phyloP scores from a whole-genome alignment of 768 basidiomycete species.

The button mushroom (Agaricus bisporus) region DNA sequence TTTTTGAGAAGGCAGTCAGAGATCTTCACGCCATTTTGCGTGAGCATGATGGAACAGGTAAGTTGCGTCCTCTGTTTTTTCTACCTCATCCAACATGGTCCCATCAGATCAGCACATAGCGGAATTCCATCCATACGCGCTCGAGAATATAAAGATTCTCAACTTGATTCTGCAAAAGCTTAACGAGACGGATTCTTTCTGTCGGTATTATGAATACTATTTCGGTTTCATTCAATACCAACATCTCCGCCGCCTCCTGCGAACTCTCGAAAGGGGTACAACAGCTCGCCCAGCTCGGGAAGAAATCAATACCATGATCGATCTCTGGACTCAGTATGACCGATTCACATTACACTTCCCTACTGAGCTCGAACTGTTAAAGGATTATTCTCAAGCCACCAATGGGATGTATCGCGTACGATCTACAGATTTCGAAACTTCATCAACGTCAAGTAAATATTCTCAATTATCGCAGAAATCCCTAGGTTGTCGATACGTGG shows the following conservation, averaged over 20 bases:
- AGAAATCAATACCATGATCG: not conserved
- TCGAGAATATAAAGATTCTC: constrained; percentile 3
- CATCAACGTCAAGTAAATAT: not conserved
- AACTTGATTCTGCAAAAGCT: not conserved
- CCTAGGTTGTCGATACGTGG: not conserved
- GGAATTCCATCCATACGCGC: not conserved
- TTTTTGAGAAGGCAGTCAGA: not conserved
- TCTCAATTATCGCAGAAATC: not conserved
- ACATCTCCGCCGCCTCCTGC: not conserved
- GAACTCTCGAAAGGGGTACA: not conserved
- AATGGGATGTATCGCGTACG: not conserved
- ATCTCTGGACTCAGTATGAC: constrained; percentile 2
- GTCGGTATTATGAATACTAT: constrained; percentile 1
- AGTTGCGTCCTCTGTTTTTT: not conserved
- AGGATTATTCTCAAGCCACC: not conserved
- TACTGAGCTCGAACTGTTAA: not conserved
- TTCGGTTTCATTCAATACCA: not conserved
- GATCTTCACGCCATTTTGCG: not conserved
- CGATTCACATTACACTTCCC: constrained; percentile 2
- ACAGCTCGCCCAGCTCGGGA: not conserved
- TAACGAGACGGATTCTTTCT: not conserved
- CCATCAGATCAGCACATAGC: not conserved
- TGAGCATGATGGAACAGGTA: not conserved
- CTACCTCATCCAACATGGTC: not conserved
- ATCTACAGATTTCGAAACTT: not conserved